phyloP scores from a whole-genome alignment of 2,329 filamentous ascomycete genomes.

The Penicillium crustosum region DNA sequence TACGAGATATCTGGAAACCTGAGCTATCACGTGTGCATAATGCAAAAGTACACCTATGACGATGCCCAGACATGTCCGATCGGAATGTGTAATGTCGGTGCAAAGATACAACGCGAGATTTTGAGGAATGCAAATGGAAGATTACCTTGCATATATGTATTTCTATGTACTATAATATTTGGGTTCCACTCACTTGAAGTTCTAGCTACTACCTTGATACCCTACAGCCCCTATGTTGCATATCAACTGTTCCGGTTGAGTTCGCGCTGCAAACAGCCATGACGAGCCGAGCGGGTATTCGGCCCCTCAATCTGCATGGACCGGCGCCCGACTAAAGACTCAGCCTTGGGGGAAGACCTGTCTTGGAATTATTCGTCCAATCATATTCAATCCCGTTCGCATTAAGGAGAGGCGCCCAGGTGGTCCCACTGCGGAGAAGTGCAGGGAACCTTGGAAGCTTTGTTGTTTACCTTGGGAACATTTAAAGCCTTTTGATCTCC shows the following conservation, averaged over 20 bases:
- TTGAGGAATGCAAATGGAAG: neutral
- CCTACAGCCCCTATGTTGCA: neutral
- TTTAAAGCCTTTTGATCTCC: conserved; percentile 1
- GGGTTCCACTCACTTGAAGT: neutral
- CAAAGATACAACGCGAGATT: neutral
- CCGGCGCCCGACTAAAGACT: neutral
- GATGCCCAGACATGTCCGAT: neutral
- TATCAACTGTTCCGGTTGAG: neutral
- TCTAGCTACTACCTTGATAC: neutral
- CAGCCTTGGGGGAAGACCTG: neutral
- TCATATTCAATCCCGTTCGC: neutral
- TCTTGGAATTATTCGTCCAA: neutral
- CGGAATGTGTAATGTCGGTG: neutral
- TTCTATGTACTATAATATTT: neutral
- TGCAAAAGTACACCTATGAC: neutral
- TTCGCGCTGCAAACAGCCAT: neutral
- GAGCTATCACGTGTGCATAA: neutral
- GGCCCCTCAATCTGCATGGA: neutral
- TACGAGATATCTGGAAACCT: neutral
- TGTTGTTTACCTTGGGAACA: neutral
- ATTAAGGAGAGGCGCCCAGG: neutral
- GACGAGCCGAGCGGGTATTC: neutral
- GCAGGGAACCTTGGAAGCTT: neutral
- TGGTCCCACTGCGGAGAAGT: neutral
- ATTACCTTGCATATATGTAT: neutral